Evolutionary conservation across 768 basidiomycete species (phyloP), one percentile per base, ranked within the genome.

Genomic region (Sporobolomyces pararoseus): DNA sequence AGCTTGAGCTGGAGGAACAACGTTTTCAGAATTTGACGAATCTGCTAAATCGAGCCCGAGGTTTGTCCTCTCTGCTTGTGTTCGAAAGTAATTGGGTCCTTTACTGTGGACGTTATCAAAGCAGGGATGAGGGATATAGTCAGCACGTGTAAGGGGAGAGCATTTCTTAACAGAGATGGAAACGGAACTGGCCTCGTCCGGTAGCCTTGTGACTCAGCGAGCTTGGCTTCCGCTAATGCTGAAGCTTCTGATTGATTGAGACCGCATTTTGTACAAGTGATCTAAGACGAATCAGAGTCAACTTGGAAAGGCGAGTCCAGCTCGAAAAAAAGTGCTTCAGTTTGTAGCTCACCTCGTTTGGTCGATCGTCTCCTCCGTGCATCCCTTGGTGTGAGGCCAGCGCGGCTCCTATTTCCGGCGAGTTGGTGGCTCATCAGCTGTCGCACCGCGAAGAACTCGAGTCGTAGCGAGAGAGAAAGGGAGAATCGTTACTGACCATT

Each of bases 71-170:
- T 53, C 51, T 6, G 51, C 27, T 53, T 53, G 51, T 10, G 51
- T 53, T 29, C 51, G 51, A 29, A 53, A 53, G 51, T 53, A 53
- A 27, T 53, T 53, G 7, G 51, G 25, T 29, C 51, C 51, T 53
- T 53, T 53, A 27, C 47, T 49, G 47, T 49, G 13, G 47, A 17
- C 39, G 10, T 42, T 42, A 42, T 9, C 39, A 17, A 42, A 42
- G 9, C 39, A 42, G 39, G n/a, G n/a, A n/a, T n/a, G n/a, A n/a
- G n/a, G n/a, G n/a, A n/a, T n/a, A n/a, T n/a, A n/a, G n/a, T n/a
- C n/a, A n/a, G n/a, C n/a, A n/a, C 39, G 9, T 42, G 10, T 9
- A 17, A 42, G 39, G 39, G 39, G 39, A 42, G 17, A 17, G n/a
- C 9, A 21, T 13, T 19, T 49, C 47, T 10, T 7, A 49, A n/a